These are phyloP conservation scores for Talaromyces sp. DNA, from an alignment of 2,329 filamentous ascomycete genomes.

Conservation along the genomic window DNA sequence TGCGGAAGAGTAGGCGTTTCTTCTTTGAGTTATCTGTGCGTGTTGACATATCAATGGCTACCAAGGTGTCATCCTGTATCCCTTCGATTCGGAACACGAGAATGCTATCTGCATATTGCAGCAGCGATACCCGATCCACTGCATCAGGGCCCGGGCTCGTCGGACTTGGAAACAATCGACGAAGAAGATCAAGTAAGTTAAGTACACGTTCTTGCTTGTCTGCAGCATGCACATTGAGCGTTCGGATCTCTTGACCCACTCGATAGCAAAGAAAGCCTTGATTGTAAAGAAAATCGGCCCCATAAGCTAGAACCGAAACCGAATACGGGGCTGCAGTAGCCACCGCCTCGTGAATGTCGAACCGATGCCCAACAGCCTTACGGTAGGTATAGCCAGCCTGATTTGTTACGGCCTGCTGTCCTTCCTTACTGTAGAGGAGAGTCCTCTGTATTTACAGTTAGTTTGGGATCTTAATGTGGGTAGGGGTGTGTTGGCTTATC, in stretches of 20 bases:
- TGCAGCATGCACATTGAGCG: slow-evolving; percentile 61
- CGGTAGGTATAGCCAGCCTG: slow-evolving; percentile 48
- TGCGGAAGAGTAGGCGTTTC: slow-evolving; percentile 46
- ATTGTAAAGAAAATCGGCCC: slow-evolving; percentile 63
- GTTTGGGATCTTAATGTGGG: not conserved
- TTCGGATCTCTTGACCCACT: slow-evolving; percentile 54
- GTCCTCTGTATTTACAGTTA: slow-evolving; percentile 38
- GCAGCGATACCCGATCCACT: slow-evolving; percentile 54
- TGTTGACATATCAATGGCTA: slow-evolving; percentile 52
- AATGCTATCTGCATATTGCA: slow-evolving; percentile 62
- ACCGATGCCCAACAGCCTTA: slow-evolving; percentile 60
- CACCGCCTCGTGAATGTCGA: slow-evolving; percentile 64
- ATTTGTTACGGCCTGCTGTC: slow-evolving; percentile 38
- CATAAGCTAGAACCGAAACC: slow-evolving; percentile 61
- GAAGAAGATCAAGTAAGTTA: slow-evolving; percentile 52
- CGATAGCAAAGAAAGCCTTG: slow-evolving; percentile 69
- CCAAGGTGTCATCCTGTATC: slow-evolving; percentile 53
- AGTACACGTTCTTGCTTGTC: slow-evolving; percentile 58
- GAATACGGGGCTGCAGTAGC: slow-evolving; percentile 65
- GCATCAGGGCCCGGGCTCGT: slow-evolving; percentile 28
- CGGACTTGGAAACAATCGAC: slow-evolving; percentile 35
- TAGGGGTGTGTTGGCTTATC: not conserved
- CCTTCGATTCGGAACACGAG: slow-evolving; percentile 61
- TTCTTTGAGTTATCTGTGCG: slow-evolving; percentile 21
- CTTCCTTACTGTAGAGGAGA: slow-evolving; percentile 50